phyloP scores from a whole-genome alignment of 164 flowering plant species.

The Vitis amurensis region DNA sequence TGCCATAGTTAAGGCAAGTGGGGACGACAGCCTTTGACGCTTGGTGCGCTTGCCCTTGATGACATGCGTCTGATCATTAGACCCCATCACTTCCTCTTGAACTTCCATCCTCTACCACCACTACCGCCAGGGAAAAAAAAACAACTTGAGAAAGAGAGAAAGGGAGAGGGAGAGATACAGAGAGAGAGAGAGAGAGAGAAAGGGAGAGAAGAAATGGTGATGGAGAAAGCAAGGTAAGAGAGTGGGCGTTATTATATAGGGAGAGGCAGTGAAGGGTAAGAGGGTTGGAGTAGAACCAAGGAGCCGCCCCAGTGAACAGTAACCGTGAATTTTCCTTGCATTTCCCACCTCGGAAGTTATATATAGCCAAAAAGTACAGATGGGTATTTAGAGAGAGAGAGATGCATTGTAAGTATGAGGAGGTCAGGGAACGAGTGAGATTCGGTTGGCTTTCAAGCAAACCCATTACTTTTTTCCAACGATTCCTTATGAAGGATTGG shows the following conservation, averaged over 20 bases:
- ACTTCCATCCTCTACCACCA: conserved; percentile 4
- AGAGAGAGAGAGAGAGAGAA: conserved; percentile 9
- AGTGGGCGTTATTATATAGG: neutral
- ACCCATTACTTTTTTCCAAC: conserved; percentile 36
- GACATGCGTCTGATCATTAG: conserved; percentile 10
- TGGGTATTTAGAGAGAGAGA: conserved; percentile 6
- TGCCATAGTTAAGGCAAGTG: conserved; percentile 16
- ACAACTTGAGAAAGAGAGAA: neutral
- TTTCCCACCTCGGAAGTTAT: conserved; percentile 18
- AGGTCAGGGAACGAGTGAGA: conserved; percentile 37
- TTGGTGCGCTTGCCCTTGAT: conserved; percentile 59
- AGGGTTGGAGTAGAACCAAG: neutral
- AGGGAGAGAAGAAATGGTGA: neutral
- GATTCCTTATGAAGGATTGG: conserved; percentile 38
- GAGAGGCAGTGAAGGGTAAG: neutral
- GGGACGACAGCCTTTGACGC: conserved; percentile 32
- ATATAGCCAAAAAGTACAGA: neutral
- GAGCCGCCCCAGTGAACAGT: conserved; percentile 18
- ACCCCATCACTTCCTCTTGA: conserved; percentile 15
- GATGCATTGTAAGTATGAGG: conserved; percentile 21
- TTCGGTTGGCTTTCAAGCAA: conserved; percentile 60
- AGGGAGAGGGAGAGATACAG: conserved; percentile 1
- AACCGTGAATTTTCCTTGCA: conserved; percentile 12
- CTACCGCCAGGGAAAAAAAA: too few relatives aligned
- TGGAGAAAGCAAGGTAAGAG: neutral